phyloP scores from a whole-genome alignment of 805 yeast genomes.

The Soucietia sequanensis region DNA sequence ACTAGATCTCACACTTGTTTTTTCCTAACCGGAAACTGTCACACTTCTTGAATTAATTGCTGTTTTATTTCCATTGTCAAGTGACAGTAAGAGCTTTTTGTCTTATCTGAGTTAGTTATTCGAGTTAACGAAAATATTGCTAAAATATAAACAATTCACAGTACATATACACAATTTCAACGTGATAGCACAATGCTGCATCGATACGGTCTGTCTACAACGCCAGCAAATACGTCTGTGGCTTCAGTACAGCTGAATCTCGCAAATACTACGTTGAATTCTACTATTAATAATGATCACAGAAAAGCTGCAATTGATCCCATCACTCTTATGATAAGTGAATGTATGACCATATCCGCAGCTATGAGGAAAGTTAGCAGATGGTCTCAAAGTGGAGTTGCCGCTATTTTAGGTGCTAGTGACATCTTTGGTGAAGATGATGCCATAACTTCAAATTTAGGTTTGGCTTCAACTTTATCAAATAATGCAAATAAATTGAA shows the following conservation, averaged over 20 bases:
- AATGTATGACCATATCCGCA: constrained; percentile 80
- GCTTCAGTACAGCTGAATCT: background rate
- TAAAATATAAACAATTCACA: too few species aligned
- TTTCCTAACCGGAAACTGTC: too few species aligned
- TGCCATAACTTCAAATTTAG: constrained; percentile 22
- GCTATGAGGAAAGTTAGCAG: constrained; percentile 77
- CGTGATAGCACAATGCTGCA: too few species aligned
- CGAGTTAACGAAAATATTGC: too few species aligned
- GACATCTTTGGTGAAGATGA: constrained; percentile 48
- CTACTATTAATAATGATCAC: too few species aligned
- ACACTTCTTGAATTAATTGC: too few species aligned
- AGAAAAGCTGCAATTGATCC: constrained; percentile 68
- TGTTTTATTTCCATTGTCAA: too few species aligned
- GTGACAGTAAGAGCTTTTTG: too few species aligned
- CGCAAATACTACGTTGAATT: too few species aligned
- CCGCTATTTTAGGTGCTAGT: constrained; percentile 76
- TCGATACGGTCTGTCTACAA: background rate
- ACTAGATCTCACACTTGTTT: too few species aligned
- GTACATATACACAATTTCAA: too few species aligned
- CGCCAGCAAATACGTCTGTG: background rate
- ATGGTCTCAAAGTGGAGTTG: constrained; percentile 76
- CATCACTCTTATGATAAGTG: constrained; percentile 79
- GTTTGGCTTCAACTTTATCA: constrained; percentile 16
- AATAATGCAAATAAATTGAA: constrained; percentile 1
- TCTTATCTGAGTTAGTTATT: too few species aligned